Conservation (phyloP, 2,329 filamentous ascomycete species). For the Aureobasidium sp. region DNA sequence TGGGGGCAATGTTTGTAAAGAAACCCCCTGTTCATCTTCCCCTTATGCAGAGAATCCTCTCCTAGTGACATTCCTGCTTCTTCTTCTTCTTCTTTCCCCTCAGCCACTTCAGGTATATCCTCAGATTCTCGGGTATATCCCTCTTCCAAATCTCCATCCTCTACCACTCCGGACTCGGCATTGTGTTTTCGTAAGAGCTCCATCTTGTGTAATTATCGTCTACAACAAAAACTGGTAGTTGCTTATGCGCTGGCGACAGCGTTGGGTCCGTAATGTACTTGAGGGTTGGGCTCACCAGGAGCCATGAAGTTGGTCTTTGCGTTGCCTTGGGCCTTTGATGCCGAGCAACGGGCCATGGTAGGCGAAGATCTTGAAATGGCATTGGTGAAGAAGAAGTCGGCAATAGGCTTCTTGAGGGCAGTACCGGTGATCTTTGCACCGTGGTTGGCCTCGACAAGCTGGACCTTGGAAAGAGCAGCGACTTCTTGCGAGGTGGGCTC, state of each 20-base stretch:
- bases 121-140: constrained; percentile 3
- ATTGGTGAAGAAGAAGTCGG: constrained; percentile 98
- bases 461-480: constrained; percentile 73
- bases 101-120: background rate
- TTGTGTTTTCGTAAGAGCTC: constrained; percentile 1
- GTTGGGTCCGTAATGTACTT: constrained; percentile 11
- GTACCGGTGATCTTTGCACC: constrained; percentile 62
- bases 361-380: constrained; percentile 93
- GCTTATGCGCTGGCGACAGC: constrained; percentile 8
- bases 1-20: background rate
- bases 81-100: background rate
- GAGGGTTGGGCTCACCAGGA: constrained; percentile 34
- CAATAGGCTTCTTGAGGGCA: constrained; percentile 74
- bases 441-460: constrained; percentile 95
- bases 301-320: constrained; percentile 44
- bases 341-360: constrained; percentile 96
- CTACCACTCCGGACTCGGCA: constrained; percentile 6
- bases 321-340: constrained; percentile 63
- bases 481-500: constrained; percentile 62
- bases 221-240: background rate
- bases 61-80: background rate
- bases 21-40: background rate
- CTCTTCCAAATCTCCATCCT: background rate
- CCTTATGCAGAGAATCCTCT: background rate
- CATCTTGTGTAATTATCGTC: background rate